Evolutionary conservation across 2,329 filamentous ascomycete genomes (phyloP).

Genomic region (Aotearoamyces nothofagi): DNA sequence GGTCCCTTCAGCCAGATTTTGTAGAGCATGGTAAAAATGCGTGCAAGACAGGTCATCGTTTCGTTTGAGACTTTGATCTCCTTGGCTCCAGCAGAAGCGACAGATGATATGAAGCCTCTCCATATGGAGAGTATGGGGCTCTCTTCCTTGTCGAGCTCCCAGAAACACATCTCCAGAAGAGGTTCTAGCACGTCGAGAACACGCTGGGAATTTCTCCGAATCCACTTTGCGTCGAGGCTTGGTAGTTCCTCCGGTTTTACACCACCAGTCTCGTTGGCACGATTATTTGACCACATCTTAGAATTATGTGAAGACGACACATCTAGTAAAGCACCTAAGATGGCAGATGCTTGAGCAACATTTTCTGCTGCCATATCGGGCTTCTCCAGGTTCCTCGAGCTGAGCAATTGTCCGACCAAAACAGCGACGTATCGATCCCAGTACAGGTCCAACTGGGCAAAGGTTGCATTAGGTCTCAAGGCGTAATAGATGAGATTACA

Average conservation of each 20-base stretch:
- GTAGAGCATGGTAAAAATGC: conserved; percentile 52
- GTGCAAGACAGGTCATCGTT: conserved; percentile 63
- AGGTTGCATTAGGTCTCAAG: conserved; percentile 53
- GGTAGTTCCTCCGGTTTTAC: conserved; percentile 58
- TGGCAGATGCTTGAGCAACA: conserved; percentile 42
- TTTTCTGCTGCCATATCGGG: conserved; percentile 28
- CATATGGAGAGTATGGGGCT: conserved; percentile 40
- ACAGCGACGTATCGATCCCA: conserved; percentile 65
- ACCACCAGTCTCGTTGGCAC: conserved; percentile 44
- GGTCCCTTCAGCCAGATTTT: conserved; percentile 50
- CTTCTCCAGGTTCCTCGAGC: conserved; percentile 20
- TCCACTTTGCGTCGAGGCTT: conserved; percentile 72
- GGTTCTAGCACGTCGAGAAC: conserved; percentile 49
- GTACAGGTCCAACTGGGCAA: conserved; percentile 52
- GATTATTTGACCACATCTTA: conserved; percentile 60
- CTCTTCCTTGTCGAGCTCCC: conserved; percentile 42
- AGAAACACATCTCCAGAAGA: conserved; percentile 44
- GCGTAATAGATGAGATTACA: conserved; percentile 74
- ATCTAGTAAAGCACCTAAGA: conserved; percentile 62
- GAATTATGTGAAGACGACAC: conserved; percentile 30
- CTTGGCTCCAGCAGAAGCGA: conserved; percentile 58
- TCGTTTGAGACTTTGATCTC: conserved; percentile 84
- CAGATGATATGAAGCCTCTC: conserved; percentile 42
- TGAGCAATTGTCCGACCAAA: conserved; percentile 43
- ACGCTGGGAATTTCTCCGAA: conserved; percentile 52